These are phyloP conservation scores for Pseudomonodictys pantanalensis DNA, from an alignment of 495 filamentous ascomycete species.

Conservation along the genomic window DNA sequence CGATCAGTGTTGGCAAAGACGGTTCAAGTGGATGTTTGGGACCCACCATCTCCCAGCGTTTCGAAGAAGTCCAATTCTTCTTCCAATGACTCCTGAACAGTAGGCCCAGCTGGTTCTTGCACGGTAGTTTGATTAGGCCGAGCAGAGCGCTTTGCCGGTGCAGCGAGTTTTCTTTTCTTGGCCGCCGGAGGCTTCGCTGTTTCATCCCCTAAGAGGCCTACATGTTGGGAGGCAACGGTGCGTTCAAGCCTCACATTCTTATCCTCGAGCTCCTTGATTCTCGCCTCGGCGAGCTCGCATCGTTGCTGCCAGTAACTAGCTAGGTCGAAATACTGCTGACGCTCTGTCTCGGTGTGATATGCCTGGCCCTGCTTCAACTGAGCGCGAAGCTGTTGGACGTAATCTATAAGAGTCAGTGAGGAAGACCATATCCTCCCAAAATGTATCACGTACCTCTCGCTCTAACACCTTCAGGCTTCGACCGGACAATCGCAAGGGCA, in stretches of 20 bases:
- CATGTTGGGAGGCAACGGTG: background rate
- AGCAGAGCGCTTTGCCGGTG: conserved; percentile 7
- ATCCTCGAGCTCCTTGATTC: conserved; percentile 8
- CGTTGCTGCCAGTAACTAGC: conserved; percentile 23
- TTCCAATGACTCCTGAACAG: conserved; percentile 4
- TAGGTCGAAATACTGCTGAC: conserved; percentile 14
- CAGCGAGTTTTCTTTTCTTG: conserved; percentile 5
- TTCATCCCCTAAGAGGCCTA: background rate
- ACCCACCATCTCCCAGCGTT: conserved; percentile 23
- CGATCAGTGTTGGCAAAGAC: background rate
- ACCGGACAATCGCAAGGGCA: conserved; percentile 23
- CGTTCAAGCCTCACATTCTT: conserved; percentile 5
- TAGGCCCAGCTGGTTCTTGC: too few relatives aligned
- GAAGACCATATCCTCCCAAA: background rate
- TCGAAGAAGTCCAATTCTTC: conserved; percentile 12
- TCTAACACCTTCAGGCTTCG: conserved; percentile 23
- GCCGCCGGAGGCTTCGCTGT: background rate
- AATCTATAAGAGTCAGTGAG: conserved; percentile 10
- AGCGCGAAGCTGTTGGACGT: conserved; percentile 14
- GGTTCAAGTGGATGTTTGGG: background rate
- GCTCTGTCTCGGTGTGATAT: background rate
- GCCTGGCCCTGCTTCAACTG: conserved; percentile 13
- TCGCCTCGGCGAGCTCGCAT: conserved; percentile 1
- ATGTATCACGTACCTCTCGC: conserved; percentile 13
- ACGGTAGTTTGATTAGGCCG: too few relatives aligned